These are phyloP conservation scores for Bothriochloa decipiens DNA, from an alignment of 176 grass and related monocot species.

Conservation along the genomic window DNA sequence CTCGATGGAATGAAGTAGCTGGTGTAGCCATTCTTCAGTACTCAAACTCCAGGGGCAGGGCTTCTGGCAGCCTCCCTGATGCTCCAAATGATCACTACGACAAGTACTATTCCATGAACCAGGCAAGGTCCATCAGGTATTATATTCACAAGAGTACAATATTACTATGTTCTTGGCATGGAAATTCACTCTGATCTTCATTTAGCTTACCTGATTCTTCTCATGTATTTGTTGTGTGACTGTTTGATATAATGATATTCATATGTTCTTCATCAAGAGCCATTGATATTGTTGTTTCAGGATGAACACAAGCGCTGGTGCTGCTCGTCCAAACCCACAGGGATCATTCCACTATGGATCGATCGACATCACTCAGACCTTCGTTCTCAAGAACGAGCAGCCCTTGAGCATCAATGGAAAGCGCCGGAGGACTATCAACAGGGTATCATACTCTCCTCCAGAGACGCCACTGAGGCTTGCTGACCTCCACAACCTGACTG, in stretches of 20 bases:
- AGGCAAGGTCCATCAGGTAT: constrained; percentile 84
- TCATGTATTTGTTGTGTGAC: background rate
- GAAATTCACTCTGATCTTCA: background rate
- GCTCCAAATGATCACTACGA: constrained; percentile 78
- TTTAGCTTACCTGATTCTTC: background rate
- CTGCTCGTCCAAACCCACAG: constrained; percentile 85
- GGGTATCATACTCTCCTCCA: constrained; percentile 72
- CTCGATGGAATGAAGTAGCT: constrained; percentile 63
- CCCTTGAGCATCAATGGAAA: constrained; percentile 60
- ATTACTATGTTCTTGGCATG: background rate
- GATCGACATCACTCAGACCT: constrained; percentile 78
- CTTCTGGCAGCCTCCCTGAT: constrained; percentile 76
- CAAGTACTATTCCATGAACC: constrained; percentile 73
- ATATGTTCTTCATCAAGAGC: constrained; percentile 20
- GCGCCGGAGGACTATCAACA: constrained; percentile 63
- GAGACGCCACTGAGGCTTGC: constrained; percentile 85
- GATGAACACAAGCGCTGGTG: constrained; percentile 78
- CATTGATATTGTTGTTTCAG: constrained; percentile 49
- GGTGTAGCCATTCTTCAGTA: constrained; percentile 91
- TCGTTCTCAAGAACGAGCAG: constrained; percentile 59
- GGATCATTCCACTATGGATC: constrained; percentile 85
- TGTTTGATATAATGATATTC: background rate
- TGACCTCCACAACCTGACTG: constrained; percentile 59
- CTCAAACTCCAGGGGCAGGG: constrained; percentile 75
- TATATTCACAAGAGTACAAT: background rate